Base-by-base conservation (phyloP, 345 rosid species). In the Pugionium cornutum region DNA sequence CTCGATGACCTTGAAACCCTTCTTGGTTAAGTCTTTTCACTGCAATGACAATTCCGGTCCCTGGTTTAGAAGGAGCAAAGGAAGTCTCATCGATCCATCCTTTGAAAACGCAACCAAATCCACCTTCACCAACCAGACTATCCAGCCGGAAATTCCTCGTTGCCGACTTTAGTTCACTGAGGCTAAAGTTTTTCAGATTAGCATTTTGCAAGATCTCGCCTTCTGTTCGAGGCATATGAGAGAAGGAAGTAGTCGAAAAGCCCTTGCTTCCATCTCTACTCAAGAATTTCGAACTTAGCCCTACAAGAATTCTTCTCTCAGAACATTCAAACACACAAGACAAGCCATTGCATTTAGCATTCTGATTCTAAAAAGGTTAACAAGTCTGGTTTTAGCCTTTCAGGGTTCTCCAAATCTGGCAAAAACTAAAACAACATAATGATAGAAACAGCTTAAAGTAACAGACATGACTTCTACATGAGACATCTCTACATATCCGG, bases 41-140 rank as follows among this genome's bases (percentile, higher is more conserved):
- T 8, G 99, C 99, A 76, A 95, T 82, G 35, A 87, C 86, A 29
- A 81, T 62, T 47, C 99, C 99, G 1, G 80, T 79, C 55, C 96
- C 97, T 11, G 97, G 95, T 78, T 80, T 89, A 62, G 86, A 41
- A 68, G 97, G 84, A 44, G 77, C 6, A 26, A 80, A 82, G 6
- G 97, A 77, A 61, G 83, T 72, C 75, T 82, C 89, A 69, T 95
- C 97, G 18, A 95, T 76, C 97, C 99, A 95, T 39, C 97, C 99
- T 75, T 94, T 95, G 68, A 91, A 95, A 52, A 95, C 97, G 11
- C 97, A 79, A 64, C 99, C 99, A 69, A 91, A 95, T 3, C 99
- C 99, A 55, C 97, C 97, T 83, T 91, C 96, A 57, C 97, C 97
- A 44, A 91, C 67, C 37, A 95, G 82, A 73, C 96, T 89, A 66